Percentiles rank a stretch among this genome's conserved stretches.
Evolutionary conservation across 345 rosid genomes (phyloP).

Genomic region (Ceriops decandra): DNA sequence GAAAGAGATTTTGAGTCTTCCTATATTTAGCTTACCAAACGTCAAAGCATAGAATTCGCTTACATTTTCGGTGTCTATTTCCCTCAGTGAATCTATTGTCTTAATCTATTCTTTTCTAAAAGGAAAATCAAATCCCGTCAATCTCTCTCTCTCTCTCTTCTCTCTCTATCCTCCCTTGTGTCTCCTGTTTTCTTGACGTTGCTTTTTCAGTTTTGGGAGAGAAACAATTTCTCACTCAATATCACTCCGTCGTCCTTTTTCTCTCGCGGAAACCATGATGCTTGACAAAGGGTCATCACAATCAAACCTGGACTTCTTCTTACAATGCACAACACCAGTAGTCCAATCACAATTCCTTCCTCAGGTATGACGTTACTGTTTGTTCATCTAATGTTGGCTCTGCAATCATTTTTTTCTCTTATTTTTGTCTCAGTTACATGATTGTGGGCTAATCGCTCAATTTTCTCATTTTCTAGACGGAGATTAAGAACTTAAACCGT

Average conservation of each 20-base stretch:
- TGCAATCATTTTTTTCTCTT: background rate
- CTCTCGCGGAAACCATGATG: conserved; percentile 45
- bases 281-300: conserved; percentile 47
- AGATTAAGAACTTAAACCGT: conserved; percentile 31
- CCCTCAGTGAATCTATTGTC: conserved; percentile 19
- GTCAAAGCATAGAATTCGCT: conserved; percentile 49
- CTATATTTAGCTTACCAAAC: conserved; percentile 56
- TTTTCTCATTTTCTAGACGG: background rate
- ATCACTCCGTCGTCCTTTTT: background rate
- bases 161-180: conserved; percentile 8
- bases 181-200: conserved; percentile 12
- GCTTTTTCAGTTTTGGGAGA: conserved; percentile 31
- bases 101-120: conserved; percentile 20
- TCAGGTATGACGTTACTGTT: conserved; percentile 36
- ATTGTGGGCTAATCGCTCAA: background rate
- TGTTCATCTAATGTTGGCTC: background rate
- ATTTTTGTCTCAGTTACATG: background rate
- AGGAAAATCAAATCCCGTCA: conserved; percentile 41
- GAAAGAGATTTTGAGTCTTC: conserved; percentile 12
- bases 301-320: conserved; percentile 46
- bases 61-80: background rate
- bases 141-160: conserved; percentile 38
- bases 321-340: conserved; percentile 45
- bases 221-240: conserved; percentile 14
- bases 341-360: conserved; percentile 43